Base-by-base conservation (phyloP, 2,329 filamentous ascomycete species). In the Colletotrichum spinosum region DNA sequence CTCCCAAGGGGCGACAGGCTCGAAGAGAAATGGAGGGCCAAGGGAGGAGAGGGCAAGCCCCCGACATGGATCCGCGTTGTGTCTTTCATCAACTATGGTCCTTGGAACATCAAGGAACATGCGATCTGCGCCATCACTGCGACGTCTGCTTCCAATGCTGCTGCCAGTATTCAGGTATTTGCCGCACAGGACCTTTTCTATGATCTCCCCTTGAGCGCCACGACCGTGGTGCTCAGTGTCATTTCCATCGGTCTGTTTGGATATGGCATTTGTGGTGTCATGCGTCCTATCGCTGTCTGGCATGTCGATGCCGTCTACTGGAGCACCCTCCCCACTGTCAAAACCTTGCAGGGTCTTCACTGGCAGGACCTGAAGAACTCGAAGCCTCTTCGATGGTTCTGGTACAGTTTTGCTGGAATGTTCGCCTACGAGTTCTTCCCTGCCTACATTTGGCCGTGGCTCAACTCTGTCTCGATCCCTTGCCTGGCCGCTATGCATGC, bases 291-390 rank as follows among this genome's bases (percentile, higher is more conserved):
- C 42, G 78, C 80, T 2, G 84, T 88, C 10, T 87, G 83, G 79
- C 84, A 86, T 55, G 81, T 83, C 6, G 84, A 87, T 12, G 80
- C 83, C 2, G 85, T 88, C 3, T 88, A 86, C 73, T 88, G 85
- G 85, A 76, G 78, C 41, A 84, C 77, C 6, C 71, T 87, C 4
- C 85, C 85, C 0, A 82, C 80, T 0, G 83, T 86, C 55, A 86
- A 86, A 68, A 81, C 80, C 0, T 80, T 86, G 8, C 84, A 87
- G 66, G 82, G 83, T 0, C 76, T 87, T 4, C 84, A 87, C 68
- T 87, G 84, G 81, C 79, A 86, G 49, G 70, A 80, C 0, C 15
- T 85, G 37, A 83, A 82, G 70, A 75, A 79, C 67, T 84, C 82
- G 0, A 84, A 84, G 68, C 84, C 83, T 0, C 74, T 87, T 0